phyloP scores from a whole-genome alignment of 345 rosid species.

The Mallotus nudiflorus region DNA sequence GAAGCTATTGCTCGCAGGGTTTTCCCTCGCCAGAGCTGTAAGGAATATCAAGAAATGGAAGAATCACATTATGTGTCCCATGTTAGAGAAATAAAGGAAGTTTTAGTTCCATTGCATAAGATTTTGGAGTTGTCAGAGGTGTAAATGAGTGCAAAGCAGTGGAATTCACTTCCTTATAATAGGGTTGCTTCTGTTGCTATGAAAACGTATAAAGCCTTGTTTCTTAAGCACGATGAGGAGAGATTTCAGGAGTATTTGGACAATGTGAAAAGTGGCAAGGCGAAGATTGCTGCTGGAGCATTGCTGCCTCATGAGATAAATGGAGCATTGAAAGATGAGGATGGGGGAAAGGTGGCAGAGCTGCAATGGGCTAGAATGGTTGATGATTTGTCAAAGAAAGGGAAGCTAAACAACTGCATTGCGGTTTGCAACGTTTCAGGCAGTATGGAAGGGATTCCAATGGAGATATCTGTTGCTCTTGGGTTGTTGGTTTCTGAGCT shows the following conservation, averaged over 20 bases:
- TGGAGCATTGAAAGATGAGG: background rate
- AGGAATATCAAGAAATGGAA: conserved; percentile 11
- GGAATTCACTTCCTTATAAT: conserved; percentile 8
- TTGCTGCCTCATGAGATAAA: conserved; percentile 19
- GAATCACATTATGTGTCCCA: conserved; percentile 18
- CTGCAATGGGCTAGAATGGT: conserved; percentile 44
- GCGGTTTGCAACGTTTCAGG: background rate
- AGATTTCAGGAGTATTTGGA: conserved; percentile 15
- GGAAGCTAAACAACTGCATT: conserved; percentile 21
- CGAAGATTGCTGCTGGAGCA: conserved; percentile 21
- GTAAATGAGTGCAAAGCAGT: conserved; percentile 9
- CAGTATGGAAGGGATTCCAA: background rate
- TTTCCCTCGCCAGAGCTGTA: background rate
- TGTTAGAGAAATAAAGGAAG: conserved; percentile 19
- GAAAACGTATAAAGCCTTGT: conserved; percentile 4
- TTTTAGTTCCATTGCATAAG: conserved; percentile 23
- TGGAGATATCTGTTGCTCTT: background rate
- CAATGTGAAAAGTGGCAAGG: conserved; percentile 12
- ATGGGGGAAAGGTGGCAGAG: conserved; percentile 20
- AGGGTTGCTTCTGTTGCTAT: conserved; percentile 22
- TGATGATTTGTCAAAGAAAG: conserved; percentile 42
- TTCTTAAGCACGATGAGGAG: conserved; percentile 17
- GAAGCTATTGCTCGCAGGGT: conserved; percentile 15
- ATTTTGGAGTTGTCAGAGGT: conserved; percentile 19
- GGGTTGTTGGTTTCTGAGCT: background rate